A percentile compares a stretch with the other conserved stretches of the same genome.
Evolutionary conservation across 352 stramenopile genomes (phyloP).

Genomic region (Phytophthora syringae): DNA sequence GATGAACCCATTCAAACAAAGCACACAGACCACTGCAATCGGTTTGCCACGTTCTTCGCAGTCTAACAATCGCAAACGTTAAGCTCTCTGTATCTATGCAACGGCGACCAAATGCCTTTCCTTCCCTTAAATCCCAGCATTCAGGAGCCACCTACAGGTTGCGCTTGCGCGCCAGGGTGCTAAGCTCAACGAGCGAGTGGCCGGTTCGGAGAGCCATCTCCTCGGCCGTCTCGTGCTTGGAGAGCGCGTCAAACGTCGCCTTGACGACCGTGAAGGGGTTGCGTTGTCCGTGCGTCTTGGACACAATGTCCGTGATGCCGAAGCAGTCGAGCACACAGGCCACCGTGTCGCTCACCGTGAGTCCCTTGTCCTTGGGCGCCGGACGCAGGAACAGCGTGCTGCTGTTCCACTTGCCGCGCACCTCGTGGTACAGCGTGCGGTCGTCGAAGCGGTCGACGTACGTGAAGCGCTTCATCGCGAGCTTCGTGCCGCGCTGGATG

Average conservation of each 20-base stretch:
- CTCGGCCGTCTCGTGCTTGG: conserved; percentile 94
- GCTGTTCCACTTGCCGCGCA: conserved; percentile 96
- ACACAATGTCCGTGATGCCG: conserved; percentile 93
- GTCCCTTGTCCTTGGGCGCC: conserved; percentile 69
- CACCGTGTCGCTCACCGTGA: conserved; percentile 83
- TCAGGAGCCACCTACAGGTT: conserved; percentile 56
- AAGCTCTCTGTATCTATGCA: conserved; percentile 36
- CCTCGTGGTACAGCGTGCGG: conserved; percentile 91
- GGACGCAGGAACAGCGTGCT: conserved; percentile 92
- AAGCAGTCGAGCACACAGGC: conserved; percentile 89
- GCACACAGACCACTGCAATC: neutral
- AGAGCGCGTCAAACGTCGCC: conserved; percentile 94
- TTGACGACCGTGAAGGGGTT: conserved; percentile 96
- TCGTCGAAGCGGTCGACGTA: conserved; percentile 96
- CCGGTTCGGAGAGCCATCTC: conserved; percentile 94
- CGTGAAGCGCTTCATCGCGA: conserved; percentile 94
- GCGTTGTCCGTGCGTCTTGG: conserved; percentile 93
- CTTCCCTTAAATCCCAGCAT: conserved; percentile 28
- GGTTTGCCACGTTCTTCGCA: conserved; percentile 21
- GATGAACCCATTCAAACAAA: conserved; percentile 4
- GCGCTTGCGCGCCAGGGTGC: conserved; percentile 71
- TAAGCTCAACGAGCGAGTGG: conserved; percentile 84
- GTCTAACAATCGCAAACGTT: conserved; percentile 23
- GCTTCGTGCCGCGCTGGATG: conserved; percentile 88
- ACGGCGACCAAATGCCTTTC: conserved; percentile 23